Percentiles rank a stretch among this genome's conserved stretches.
Evolutionary conservation across 2,329 filamentous ascomycete species (phyloP).

Genomic region (Fusarium sp.): DNA sequence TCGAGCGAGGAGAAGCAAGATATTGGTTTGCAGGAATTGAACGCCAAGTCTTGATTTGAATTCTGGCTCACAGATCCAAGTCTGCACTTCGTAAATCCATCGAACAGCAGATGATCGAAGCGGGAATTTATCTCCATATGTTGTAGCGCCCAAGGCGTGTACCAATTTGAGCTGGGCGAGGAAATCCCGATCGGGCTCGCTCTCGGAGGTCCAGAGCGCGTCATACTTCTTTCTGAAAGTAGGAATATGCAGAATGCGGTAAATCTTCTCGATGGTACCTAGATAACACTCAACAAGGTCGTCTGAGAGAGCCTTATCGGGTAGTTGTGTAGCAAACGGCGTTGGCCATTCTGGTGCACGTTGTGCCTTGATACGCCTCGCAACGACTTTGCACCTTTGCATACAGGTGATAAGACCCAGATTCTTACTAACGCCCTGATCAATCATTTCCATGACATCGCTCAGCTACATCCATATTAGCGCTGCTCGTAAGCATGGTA

Average conservation of each 20-base stretch:
- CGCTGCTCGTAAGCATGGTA: background rate
- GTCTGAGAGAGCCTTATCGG: conserved; percentile 56
- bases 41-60: conserved; percentile 65
- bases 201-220: conserved; percentile 58
- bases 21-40: conserved; percentile 62
- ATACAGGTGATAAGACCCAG: conserved; percentile 55
- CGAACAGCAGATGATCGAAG: conserved; percentile 62
- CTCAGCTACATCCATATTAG: conserved; percentile 50
- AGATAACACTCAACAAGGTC: conserved; percentile 64
- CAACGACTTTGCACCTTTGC: conserved; percentile 65
- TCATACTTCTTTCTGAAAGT: conserved; percentile 64
- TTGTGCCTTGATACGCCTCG: conserved; percentile 63
- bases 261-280: conserved; percentile 59
- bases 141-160: conserved; percentile 66
- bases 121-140: conserved; percentile 64
- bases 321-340: conserved; percentile 56
- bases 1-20: conserved; percentile 60
- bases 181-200: conserved; percentile 57
- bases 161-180: conserved; percentile 69
- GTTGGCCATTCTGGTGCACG: conserved; percentile 63
- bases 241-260: conserved; percentile 65
- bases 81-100: conserved; percentile 70
- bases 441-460: conserved; percentile 60
- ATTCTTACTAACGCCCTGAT: conserved; percentile 54
- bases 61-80: conserved; percentile 65